Base-by-base conservation (phyloP, 2,329 filamentous ascomycete species). In the Dothideomycetes sp. region DNA sequence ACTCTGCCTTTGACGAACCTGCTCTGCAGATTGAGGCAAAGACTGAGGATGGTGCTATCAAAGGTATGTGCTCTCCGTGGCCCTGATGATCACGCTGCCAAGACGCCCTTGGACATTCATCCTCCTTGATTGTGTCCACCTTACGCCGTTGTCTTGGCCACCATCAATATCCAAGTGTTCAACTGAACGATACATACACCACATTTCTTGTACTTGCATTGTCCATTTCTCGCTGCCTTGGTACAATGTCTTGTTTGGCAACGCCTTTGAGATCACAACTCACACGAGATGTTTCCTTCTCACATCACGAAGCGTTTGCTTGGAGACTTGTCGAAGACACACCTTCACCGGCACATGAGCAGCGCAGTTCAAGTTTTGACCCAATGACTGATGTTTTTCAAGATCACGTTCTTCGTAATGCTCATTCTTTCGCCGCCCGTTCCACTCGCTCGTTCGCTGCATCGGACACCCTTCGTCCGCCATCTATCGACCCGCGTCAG, bases 371-470 rank as follows among this genome's bases (percentile, higher is more conserved):
- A 27, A 27, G 32, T 27, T 30, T 33, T 30, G 29, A 35, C 36
- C 36, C 30, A 24, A 31, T 50, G 44, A 39, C 47, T 40, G 31
- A 47, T 34, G 29, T 31, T 37, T 17, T 34, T 34, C 36, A 51
- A 60, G 58, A 60, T 41, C 57, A 61, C 41, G 56, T 61, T 29
- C 52, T 61, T 15, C 56, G 57, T 37, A 54, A 50, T 37, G 53
- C 57, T n/a, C 57, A 52, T 34, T 58, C 56, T 5, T 59, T 58
- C 40, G 49, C 55, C 3, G 56, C 54, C n/a, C 56, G 56, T 24
- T 60, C 58, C 3, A 53, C 50, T 24, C 54, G 49, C 29, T 59
- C 56, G 14, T 52, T 56, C 35, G 42, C 47, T n/a, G 52, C 51
- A 7, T 47, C 41, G 22, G 46, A 48, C 36, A 54, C 47, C 31